Base-by-base conservation (phyloP, 495 filamentous ascomycete genomes). In the Xylaria acuta region DNA sequence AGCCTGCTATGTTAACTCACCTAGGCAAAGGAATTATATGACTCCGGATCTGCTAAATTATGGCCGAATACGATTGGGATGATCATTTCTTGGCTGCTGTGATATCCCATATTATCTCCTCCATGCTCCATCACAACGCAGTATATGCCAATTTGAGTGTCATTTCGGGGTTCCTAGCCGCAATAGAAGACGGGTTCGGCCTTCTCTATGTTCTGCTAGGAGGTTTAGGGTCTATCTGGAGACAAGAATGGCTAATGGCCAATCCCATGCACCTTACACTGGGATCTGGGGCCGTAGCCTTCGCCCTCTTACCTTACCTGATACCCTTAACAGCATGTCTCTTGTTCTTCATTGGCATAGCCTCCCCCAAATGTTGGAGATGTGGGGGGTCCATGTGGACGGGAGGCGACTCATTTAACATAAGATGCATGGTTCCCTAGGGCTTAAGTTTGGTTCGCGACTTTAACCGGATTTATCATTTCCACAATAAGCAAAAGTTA, bases 401-500 rank as follows among this genome's bases (percentile, higher is more conserved):
- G 58, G 56, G 22, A 51, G 45, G 43, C 36, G 5, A 25, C 12
- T 70, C 38, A 47, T 32, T 70, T 51, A 45, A 36, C 3, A 38
- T 51, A 45, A 36, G 1, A 38, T 53, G 41, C 54, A 70, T 30
- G 58, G 58, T 51, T 69, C 38, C 38, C 25, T 36, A 22, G 54
- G 43, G 22, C 41, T 62, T 45, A 64, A 41, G 32, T 53, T 40
- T 51, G 43, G 69, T 53, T 53, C 49, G 8, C 34, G 59, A 64
- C 67, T 64, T 71, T 64, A 64, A 32, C 69, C 59, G 59, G 45
- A 27, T 27, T 62, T 65, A 71, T 71, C 59, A 71, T 51, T 71
- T 71, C 69, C 60, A 32, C 32, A 71, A 64, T 64, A 43, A 64
- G 69, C 69, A 65, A 63, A 25, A 56, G 18, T 65, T 34, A 43